Percentiles rank a stretch among this genome's conserved stretches.
Evolutionary conservation across 805 yeast species (phyloP).

Genomic region (Isabelozyma pseudorhagii): DNA sequence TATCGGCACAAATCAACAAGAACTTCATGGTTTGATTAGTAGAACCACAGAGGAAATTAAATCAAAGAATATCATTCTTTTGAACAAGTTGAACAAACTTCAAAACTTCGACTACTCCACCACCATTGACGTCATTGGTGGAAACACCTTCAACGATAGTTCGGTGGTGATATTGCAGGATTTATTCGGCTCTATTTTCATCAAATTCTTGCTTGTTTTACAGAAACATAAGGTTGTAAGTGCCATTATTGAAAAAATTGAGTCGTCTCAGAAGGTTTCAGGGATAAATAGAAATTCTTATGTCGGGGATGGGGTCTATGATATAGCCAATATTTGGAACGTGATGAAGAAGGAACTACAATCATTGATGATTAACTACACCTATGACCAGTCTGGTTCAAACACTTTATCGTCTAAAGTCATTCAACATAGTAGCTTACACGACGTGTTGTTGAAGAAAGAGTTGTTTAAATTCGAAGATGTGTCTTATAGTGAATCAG

Average conservation of each 20-base stretch:
- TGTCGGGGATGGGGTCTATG: constrained; percentile 1
- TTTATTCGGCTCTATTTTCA: constrained; percentile 67
- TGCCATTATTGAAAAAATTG: constrained; percentile 47
- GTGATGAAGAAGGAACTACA: constrained; percentile 30
- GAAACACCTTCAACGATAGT: constrained; percentile 41
- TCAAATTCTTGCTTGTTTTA: constrained; percentile 57
- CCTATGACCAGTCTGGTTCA: constrained; percentile 17
- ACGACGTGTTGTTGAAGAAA: constrained; percentile 19
- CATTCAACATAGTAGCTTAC: constrained; percentile 9
- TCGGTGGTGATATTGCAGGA: constrained; percentile 60
- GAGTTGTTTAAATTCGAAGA: constrained; percentile 31
- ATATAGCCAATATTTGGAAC: constrained; percentile 27
- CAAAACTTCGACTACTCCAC: constrained; percentile 23
- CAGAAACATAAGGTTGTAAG: constrained; percentile 68
- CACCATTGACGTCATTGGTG: constrained; percentile 19
- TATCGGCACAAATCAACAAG: constrained; percentile 53
- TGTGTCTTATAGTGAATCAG: constrained; percentile 18
- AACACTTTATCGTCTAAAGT: not conserved
- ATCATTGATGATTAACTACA: constrained; percentile 29
- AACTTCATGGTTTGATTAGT: constrained; percentile 60
- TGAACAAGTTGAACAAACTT: constrained; percentile 26
- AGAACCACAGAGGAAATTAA: constrained; percentile 65
- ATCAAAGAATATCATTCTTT: constrained; percentile 43
- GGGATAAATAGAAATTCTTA: constrained; percentile 2
- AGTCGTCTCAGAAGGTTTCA: constrained; percentile 15